Conservation (phyloP, 1,284 basidiomycete genomes). For the Peniophora sp. region DNA sequence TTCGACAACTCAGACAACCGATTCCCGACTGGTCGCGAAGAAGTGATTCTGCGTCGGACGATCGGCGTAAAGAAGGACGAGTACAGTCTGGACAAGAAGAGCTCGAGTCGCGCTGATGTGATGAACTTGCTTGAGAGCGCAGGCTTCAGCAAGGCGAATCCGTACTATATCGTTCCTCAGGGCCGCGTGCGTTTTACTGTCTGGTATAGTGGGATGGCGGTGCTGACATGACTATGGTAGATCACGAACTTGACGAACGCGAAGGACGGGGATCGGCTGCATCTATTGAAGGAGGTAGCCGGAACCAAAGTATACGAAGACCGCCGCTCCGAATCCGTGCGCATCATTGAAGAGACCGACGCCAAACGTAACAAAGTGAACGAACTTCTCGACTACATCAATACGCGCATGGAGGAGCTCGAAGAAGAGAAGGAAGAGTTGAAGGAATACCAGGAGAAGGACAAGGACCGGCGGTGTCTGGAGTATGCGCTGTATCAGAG, state of each 20-base stretch:
- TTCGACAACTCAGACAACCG: constrained; percentile 89
- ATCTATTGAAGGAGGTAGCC: constrained; percentile 94
- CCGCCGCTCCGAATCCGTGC: constrained; percentile 83
- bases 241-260: constrained; percentile 97
- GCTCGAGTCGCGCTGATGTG: constrained; percentile 92
- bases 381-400: constrained; percentile 87
- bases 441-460: constrained; percentile 93
- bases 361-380: constrained; percentile 88
- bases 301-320: constrained; percentile 99
- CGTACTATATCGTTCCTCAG: constrained; percentile 99
- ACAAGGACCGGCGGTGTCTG: constrained; percentile 89
- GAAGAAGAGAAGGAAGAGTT: constrained; percentile 98
- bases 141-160: constrained; percentile 95
- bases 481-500: constrained; percentile 93
- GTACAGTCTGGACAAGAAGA: constrained; percentile 95
- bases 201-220: not conserved
- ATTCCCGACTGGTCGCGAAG: constrained; percentile 83
- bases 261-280: constrained; percentile 90
- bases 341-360: constrained; percentile 96
- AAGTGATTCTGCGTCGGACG: constrained; percentile 82
- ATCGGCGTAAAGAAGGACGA: constrained; percentile 99
- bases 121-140: constrained; percentile 94
- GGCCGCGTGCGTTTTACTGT: constrained; percentile 64
- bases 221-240: constrained; percentile 30
- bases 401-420: constrained; percentile 82